A percentile compares a stretch with the other conserved stretches of the same genome.
Conservation (phyloP, 1,284 basidiomycete species). For the Cerrena zonata region DNA sequence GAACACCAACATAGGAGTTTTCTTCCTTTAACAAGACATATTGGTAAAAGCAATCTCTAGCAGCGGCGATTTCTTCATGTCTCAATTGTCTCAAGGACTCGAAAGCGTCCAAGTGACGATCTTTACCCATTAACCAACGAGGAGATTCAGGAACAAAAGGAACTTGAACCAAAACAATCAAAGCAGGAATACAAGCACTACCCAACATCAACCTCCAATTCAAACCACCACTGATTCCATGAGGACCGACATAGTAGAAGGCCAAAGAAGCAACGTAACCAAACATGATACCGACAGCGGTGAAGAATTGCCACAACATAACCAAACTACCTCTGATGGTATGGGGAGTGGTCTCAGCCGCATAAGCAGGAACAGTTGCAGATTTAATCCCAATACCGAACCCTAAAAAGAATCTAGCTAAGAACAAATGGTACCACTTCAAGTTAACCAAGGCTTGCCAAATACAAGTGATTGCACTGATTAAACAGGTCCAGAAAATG, state of each 20-base stretch:
- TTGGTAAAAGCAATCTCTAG: conserved; percentile 54
- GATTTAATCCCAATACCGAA: conserved; percentile 69
- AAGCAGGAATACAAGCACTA: conserved; percentile 55
- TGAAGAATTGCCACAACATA: conserved; percentile 77
- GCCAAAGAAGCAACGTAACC: conserved; percentile 52
- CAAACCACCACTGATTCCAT: conserved; percentile 45
- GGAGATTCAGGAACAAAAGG: conserved; percentile 56
- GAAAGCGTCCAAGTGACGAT: conserved; percentile 61
- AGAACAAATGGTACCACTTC: conserved; percentile 67
- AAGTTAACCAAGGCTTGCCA: conserved; percentile 66
- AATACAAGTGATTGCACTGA: conserved; percentile 60
- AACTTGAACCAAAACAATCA: conserved; percentile 54
- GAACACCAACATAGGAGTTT: conserved; percentile 48
- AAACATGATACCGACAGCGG: conserved; percentile 69
- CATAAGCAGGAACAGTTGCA: conserved; percentile 58
- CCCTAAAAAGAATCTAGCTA: conserved; percentile 63
- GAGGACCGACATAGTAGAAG: conserved; percentile 49
- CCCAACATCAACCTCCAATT: conserved; percentile 67
- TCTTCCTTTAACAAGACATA: conserved; percentile 66
- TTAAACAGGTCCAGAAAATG: conserved; percentile 65
- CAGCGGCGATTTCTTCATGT: conserved; percentile 65
- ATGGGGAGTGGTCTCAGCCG: conserved; percentile 66
- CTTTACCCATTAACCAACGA: conserved; percentile 70
- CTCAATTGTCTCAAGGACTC: conserved; percentile 61
- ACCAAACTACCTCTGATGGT: conserved; percentile 72